Conservation (phyloP, 2,329 filamentous ascomycete genomes). For the Pseudogymnoascus sp. region DNA sequence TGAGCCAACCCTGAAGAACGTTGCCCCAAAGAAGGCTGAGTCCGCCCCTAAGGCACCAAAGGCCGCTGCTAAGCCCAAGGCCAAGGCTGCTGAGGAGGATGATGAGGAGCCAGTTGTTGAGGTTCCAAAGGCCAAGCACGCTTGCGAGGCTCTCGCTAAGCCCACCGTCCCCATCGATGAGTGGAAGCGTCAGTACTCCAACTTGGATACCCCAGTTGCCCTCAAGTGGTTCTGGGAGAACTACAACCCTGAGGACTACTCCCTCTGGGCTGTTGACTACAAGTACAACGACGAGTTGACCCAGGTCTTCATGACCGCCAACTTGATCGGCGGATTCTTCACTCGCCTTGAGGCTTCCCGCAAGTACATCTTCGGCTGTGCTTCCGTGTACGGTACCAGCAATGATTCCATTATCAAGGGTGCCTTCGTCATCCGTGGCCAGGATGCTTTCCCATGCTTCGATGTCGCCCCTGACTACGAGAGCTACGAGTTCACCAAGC, state of each 20-base stretch:
- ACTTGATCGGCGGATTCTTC: conserved; percentile 98
- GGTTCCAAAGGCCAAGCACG: conserved; percentile 92
- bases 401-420: conserved; percentile 88
- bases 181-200: conserved; percentile 99
- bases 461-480: conserved; percentile 96
- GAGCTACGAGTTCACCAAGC: conserved; percentile 94
- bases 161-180: conserved; percentile 82
- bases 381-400: conserved; percentile 80
- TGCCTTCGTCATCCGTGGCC: conserved; percentile 89
- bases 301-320: conserved; percentile 97
- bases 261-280: conserved; percentile 88
- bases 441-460: conserved; percentile 79
- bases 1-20: conserved; percentile 72
- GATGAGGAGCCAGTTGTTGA: conserved; percentile 48
- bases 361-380: conserved; percentile 93
- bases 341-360: conserved; percentile 91
- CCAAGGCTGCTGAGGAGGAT: conserved; percentile 49
- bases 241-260: conserved; percentile 89
- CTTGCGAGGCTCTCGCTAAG: conserved; percentile 74
- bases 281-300: conserved; percentile 99
- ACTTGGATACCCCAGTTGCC: conserved; percentile 77
- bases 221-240: conserved; percentile 99
- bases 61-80: conserved; percentile 39
- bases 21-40: conserved; percentile 67
- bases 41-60: conserved; percentile 50